Percentiles rank a stretch among this genome's conserved stretches.
These are phyloP conservation scores for Kluyveromyces nonfermentans DNA, from an alignment of 805 yeast genomes.

Conservation along the genomic window DNA sequence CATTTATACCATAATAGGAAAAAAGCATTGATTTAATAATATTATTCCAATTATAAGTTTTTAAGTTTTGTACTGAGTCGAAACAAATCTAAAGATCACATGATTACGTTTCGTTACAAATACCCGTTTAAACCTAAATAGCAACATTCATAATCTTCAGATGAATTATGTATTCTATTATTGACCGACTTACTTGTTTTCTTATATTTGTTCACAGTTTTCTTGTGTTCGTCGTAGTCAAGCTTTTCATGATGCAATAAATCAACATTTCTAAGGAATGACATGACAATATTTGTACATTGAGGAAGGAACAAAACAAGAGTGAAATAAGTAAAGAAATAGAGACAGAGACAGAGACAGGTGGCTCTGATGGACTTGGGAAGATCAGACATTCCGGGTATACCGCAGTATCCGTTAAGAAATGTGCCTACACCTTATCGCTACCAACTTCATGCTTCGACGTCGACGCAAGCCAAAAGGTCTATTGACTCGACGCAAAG, in stretches of 20 bases:
- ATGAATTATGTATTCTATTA: background rate
- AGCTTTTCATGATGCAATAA: background rate
- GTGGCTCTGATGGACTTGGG: background rate
- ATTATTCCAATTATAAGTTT: no score
- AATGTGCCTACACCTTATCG: conserved; percentile 22
- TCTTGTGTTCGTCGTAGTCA: background rate
- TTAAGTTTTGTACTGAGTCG: background rate
- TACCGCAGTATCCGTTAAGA: conserved; percentile 18
- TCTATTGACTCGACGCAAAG: background rate
- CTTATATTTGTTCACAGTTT: no score
- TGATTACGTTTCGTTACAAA: no score
- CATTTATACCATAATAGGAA: no score
- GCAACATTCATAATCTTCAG: no score
- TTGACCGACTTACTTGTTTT: background rate
- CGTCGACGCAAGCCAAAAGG: background rate
- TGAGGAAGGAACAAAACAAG: background rate
- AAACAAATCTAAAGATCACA: background rate
- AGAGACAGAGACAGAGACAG: background rate
- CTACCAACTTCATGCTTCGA: conserved; percentile 8
- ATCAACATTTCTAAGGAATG: background rate
- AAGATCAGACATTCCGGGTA: conserved; percentile 1
- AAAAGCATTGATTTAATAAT: no score
- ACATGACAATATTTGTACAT: background rate
- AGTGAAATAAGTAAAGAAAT: background rate
- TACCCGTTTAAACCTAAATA: no score